Percentiles rank a stretch among this genome's conserved stretches.
These are phyloP conservation scores for Lineolata rhizophorae DNA, from an alignment of 495 filamentous ascomycete species.

Conservation along the genomic window DNA sequence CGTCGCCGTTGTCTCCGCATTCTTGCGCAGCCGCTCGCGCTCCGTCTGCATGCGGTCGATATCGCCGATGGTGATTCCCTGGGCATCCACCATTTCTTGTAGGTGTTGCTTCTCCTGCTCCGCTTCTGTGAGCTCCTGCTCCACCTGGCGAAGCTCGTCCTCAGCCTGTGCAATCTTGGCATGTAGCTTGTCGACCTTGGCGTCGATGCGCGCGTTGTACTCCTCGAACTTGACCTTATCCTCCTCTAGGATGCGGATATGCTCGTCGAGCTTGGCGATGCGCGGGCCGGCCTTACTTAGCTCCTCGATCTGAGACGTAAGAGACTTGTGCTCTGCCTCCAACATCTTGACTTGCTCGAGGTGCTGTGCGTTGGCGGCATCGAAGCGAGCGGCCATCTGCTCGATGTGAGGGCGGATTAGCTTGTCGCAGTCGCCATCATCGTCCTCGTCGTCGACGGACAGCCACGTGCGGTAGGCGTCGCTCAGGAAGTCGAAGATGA, in stretches of 20 bases:
- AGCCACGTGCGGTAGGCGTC: constrained; percentile 87
- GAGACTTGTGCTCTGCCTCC: constrained; percentile 56
- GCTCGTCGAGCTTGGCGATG: constrained; percentile 57
- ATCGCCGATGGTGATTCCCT: constrained; percentile 86
- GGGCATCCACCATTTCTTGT: constrained; percentile 67
- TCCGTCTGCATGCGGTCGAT: constrained; percentile 97
- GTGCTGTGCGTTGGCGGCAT: constrained; percentile 57
- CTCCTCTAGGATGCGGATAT: constrained; percentile 69
- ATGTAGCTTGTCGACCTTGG: constrained; percentile 67
- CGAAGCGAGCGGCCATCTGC: constrained; percentile 76
- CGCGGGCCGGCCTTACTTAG: constrained; percentile 68
- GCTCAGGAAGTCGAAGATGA: constrained; percentile 80
- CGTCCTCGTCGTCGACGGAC: constrained; percentile 50
- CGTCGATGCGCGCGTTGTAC: constrained; percentile 62
- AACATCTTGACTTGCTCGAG: constrained; percentile 59
- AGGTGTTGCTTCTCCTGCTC: constrained; percentile 62
- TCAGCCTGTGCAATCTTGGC: constrained; percentile 50
- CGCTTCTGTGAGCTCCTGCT: constrained; percentile 50
- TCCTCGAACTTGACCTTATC: constrained; percentile 83
- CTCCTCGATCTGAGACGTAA: constrained; percentile 69
- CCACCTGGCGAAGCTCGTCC: constrained; percentile 56
- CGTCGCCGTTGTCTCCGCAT: constrained; percentile 46
- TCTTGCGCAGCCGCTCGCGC: constrained; percentile 72
- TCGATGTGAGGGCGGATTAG: constrained; percentile 66
- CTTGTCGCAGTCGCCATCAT: constrained; percentile 63